phyloP scores from a whole-genome alignment of 495 filamentous ascomycete species.

The Podospora comata region DNA sequence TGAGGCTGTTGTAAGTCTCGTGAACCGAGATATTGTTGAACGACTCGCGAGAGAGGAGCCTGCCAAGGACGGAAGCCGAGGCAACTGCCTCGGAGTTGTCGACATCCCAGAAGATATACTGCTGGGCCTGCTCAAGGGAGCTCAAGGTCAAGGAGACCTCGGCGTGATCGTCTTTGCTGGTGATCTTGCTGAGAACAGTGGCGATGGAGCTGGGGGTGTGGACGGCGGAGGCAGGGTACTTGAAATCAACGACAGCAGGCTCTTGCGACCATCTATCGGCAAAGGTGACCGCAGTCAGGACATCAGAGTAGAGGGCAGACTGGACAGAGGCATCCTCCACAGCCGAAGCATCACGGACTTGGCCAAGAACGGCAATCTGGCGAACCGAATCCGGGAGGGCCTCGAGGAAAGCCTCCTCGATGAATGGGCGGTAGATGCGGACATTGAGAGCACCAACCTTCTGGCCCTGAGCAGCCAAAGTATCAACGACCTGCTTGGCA shows the following conservation, averaged over 20 bases:
- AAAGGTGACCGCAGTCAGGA: slow-evolving; percentile 79
- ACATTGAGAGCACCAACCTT: slow-evolving; percentile 87
- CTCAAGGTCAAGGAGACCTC: slow-evolving; percentile 47
- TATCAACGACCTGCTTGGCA: slow-evolving; percentile 73
- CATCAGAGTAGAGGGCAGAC: slow-evolving; percentile 84
- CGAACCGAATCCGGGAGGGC: slow-evolving; percentile 70
- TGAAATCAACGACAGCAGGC: slow-evolving; percentile 71
- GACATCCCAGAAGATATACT: slow-evolving; percentile 93
- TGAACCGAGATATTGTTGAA: slow-evolving; percentile 73
- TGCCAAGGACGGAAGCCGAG: slow-evolving; percentile 64
- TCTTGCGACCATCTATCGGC: slow-evolving; percentile 58
- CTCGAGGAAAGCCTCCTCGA: slow-evolving; percentile 86
- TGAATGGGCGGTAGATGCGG: slow-evolving; percentile 88
- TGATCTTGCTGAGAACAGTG: slow-evolving; percentile 57
- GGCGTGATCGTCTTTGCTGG: slow-evolving; percentile 54
- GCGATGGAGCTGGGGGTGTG: slow-evolving; percentile 74
- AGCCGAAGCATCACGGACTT: slow-evolving; percentile 51
- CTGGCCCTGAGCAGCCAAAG: slow-evolving; percentile 64
- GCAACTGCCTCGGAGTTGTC: slow-evolving; percentile 66
- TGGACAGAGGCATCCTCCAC: slow-evolving; percentile 66
- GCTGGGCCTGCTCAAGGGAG: slow-evolving; percentile 53
- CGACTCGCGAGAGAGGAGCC: slow-evolving; percentile 70
- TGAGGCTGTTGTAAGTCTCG: slow-evolving; percentile 75
- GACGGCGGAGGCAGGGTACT: slow-evolving; percentile 76
- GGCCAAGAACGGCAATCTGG: slow-evolving; percentile 66